Conservation (phyloP, 768 basidiomycete species). For the Phlebiopsis flavidoalba region DNA sequence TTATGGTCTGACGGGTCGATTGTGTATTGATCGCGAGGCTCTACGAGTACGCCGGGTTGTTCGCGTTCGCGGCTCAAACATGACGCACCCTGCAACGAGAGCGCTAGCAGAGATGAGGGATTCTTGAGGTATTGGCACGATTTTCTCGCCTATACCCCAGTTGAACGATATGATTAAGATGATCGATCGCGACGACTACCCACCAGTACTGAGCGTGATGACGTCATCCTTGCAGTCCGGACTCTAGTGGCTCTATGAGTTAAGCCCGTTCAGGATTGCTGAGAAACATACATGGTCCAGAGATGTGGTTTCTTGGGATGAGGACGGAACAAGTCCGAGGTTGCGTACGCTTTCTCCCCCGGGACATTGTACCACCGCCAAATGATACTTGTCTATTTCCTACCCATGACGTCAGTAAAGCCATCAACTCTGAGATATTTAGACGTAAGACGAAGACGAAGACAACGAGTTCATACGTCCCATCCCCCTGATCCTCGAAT, state of each 20-base stretch:
- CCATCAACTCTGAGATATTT: not conserved
- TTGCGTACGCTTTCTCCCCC: slow-evolving; percentile 18
- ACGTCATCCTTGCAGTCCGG: slow-evolving; percentile 41
- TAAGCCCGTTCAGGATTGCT: not conserved
- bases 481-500: slow-evolving; percentile 9
- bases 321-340: slow-evolving; percentile 14
- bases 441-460: slow-evolving; percentile 1
- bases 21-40: not conserved
- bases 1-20: slow-evolving; percentile 11
- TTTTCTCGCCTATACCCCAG: slow-evolving; percentile 7
- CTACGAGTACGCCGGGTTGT: slow-evolving; percentile 14
- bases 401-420: not conserved
- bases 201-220: slow-evolving; percentile 26
- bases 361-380: slow-evolving; percentile 1
- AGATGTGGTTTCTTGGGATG: slow-evolving; percentile 14
- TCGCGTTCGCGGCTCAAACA: slow-evolving; percentile 15
- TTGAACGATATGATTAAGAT: slow-evolving; percentile 17
- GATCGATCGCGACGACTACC: not conserved
- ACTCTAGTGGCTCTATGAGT: slow-evolving; percentile 15
- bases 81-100: slow-evolving; percentile 8
- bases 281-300: slow-evolving; percentile 26
- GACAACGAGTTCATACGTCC: slow-evolving; percentile 12
- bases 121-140: slow-evolving; percentile 12
- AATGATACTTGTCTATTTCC: not conserved
- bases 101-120: not conserved